Percentiles rank a stretch among this genome's conserved stretches.
Evolutionary conservation across 2,329 filamentous ascomycete genomes (phyloP).

Genomic region (Ampelomyces quisqualis): DNA sequence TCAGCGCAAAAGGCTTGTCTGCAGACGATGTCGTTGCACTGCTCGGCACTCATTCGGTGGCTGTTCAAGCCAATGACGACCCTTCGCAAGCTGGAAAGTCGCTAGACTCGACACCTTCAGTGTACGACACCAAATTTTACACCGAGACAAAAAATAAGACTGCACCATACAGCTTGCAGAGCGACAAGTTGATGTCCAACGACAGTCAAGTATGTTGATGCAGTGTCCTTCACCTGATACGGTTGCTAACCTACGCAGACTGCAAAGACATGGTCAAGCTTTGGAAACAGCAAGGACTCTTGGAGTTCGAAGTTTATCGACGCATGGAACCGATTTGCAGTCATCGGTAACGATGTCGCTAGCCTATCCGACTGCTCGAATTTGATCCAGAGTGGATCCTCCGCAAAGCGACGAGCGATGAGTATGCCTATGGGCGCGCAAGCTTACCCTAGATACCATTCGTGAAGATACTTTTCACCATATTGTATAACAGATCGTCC

Average conservation of each 20-base stretch:
- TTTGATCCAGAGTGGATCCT: conserved; percentile 10
- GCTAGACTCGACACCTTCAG: conserved; percentile 32
- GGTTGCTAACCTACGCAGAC: conserved; percentile 14
- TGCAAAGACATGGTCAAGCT: conserved; percentile 15
- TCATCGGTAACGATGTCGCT: conserved; percentile 23
- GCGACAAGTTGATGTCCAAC: conserved; percentile 24
- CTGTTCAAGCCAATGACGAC: conserved; percentile 29
- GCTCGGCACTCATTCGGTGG: conserved; percentile 35
- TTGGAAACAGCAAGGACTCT: conserved; percentile 12
- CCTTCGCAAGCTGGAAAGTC: conserved; percentile 22
- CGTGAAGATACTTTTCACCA: not conserved
- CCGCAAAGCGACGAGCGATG: conserved; percentile 5
- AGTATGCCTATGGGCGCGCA: conserved; percentile 6
- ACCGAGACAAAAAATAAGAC: conserved; percentile 28
- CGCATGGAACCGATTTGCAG: conserved; percentile 25
- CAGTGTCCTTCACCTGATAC: too few species aligned
- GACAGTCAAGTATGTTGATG: conserved; percentile 16
- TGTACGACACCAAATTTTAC: conserved; percentile 35
- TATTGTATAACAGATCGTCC: not conserved
- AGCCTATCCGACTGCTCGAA: conserved; percentile 26
- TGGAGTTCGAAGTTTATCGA: conserved; percentile 25
- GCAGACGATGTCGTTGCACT: conserved; percentile 37
- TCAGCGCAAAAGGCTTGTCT: conserved; percentile 31
- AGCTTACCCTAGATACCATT: conserved; percentile 2
- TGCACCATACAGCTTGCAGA: conserved; percentile 28